Base-by-base conservation (phyloP, 495 filamentous ascomycete species). In the Podospora comata region DNA sequence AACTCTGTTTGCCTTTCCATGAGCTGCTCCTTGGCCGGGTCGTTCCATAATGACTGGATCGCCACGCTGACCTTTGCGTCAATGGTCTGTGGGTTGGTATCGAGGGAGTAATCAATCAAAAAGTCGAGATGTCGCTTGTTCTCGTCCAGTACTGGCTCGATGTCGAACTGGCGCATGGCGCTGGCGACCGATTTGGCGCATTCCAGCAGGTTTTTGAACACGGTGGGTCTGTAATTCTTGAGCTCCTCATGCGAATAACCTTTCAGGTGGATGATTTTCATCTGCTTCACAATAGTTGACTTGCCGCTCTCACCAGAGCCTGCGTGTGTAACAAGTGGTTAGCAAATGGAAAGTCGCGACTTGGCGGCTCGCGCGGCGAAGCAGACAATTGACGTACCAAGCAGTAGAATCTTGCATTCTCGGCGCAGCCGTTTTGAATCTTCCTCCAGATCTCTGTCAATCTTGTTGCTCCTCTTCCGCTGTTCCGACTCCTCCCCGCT, bases 211-310 rank as follows among this genome's bases (percentile, higher is more conserved):
- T 99, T 99, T 82, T 98, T 98, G 84, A 96, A 99, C 55, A 99
- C 92, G 32, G 94, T 97, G 62, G 96, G 86, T 55, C 95, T 91
- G 80, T 99, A 98, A 72, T 96, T 86, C 61, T 89, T 89, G 63
- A 97, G 86, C 77, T 99, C 95, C 71, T 97, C 93, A 68, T 89
- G 85, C 2, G 91, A 91, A 78, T 98, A 99, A 67, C 95, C 95
- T 80, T 96, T 96, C 74, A 97, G 91, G 74, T 98, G 95, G 71
- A 98, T 98, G 74, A 99, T 98, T 81, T 99, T 99, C 95, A 98
- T 99, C 84, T 98, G 95, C 79, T 98, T 98, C 70, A 99, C 95
- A 71, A 98, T 97, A 4, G 95, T 99, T 61, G 95, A 97, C 80
- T 99, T 99, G 62, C 95, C 95, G 80, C 94, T 97, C 84, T 99